Evolutionary conservation across 805 yeast species (phyloP), one percentile per base, ranked within the genome.

Genomic region (Candida quercuum): DNA sequence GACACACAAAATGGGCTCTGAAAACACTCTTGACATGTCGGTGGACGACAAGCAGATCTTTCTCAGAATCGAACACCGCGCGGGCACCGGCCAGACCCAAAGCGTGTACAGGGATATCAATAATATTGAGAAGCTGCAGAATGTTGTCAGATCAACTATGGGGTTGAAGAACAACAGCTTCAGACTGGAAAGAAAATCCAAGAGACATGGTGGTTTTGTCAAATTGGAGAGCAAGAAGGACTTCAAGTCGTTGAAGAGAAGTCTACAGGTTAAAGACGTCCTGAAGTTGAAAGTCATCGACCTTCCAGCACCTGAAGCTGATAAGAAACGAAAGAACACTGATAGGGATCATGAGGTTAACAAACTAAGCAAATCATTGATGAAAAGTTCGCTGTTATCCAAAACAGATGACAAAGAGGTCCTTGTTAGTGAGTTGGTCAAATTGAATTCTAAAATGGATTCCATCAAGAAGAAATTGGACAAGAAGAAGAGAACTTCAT

Each of bases 201-300:
- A 69, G 53, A 72, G 67, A 46, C 57, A 58, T 28, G 63, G 60
- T 28, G 48, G 54, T 9, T 74, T 61, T 43, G 68, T 72, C 11
- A 41, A 54, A 4, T 61, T 76, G 42, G 66, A 57, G 14, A 37
- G 60, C 4, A 45, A 29, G 4, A 57, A 59, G 4, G 79, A 74
- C 40, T 74, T 67, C 49, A 59, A 55, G 33, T 53, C 64, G 18
- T 59, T 75, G 39, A 52, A 56, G 29, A 61, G 78, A 44, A 69
- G 78, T 33, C 60, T 75, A 44, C 57, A 62, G 38, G 78, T 74
- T 15, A 73, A 72, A 47, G 65, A 60, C 40, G 65, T 62, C 40
- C 50, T 71, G 35, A 65, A 64, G 44, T 52, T 76, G 40, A 39
- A 41, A 18, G 24, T 32, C 15, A 20, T 29, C 9, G 28, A 25